phyloP scores from a whole-genome alignment of 1,284 basidiomycete species.

The Melampsora larici-populina region DNA sequence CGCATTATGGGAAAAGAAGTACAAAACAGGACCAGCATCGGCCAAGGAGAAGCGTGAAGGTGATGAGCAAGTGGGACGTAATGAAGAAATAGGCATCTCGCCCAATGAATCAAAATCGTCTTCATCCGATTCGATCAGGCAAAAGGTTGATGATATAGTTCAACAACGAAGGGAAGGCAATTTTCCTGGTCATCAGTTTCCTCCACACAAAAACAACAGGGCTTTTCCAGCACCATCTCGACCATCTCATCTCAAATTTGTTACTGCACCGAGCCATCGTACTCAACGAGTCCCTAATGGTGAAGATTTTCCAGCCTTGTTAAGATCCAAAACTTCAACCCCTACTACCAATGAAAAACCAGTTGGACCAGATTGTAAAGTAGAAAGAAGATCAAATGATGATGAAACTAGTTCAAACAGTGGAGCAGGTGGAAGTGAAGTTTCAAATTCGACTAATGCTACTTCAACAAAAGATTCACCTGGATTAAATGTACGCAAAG shows the following conservation, averaged over 20 bases:
- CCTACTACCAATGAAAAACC: not conserved
- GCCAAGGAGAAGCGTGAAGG: not conserved
- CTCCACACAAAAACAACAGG: not conserved
- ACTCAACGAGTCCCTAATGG: constrained; percentile 45
- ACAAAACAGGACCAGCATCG: not conserved
- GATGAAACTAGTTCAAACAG: not conserved
- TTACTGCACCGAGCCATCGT: constrained; percentile 2
- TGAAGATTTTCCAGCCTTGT: constrained; percentile 45
- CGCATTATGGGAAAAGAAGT: not conserved
- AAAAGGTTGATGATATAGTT: not conserved
- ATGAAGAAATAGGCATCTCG: not conserved
- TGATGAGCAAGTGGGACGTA: not conserved
- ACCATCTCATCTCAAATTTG: not conserved
- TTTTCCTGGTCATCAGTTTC: not conserved
- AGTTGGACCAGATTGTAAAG: constrained; percentile 35
- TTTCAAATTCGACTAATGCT: not conserved
- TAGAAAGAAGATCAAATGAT: constrained; percentile 2
- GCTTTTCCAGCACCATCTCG: not conserved
- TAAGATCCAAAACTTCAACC: not conserved
- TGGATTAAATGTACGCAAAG: constrained; percentile 8
- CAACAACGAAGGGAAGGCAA: not conserved
- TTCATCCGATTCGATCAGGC: constrained; percentile 1
- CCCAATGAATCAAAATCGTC: too few species aligned
- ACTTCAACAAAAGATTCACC: not conserved
- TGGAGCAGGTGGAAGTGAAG: not conserved